phyloP scores from a whole-genome alignment of 2,329 filamentous ascomycete species.

The Didymosphaeria variabile region DNA sequence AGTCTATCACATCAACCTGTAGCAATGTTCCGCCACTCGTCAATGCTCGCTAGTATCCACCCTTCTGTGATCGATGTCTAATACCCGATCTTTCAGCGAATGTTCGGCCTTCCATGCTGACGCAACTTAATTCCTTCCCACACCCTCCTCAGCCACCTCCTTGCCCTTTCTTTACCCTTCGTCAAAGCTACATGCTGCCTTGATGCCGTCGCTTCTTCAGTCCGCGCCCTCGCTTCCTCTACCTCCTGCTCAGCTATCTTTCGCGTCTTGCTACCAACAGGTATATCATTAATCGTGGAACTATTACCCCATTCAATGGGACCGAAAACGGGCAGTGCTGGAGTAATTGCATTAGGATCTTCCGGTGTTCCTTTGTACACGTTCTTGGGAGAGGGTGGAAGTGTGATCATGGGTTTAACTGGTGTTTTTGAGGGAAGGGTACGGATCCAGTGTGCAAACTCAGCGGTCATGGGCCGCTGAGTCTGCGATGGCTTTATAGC shows the following conservation, averaged over 20 bases:
- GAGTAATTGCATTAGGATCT: neutral
- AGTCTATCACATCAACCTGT: neutral
- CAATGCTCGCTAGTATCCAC: neutral
- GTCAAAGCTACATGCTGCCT: conserved; percentile 1
- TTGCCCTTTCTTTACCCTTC: neutral
- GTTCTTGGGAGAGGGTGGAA: neutral
- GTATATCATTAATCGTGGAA: neutral
- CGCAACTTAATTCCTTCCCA: neutral
- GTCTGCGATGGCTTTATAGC: neutral
- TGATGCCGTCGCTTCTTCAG: neutral
- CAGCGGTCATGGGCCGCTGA: too few relatives aligned
- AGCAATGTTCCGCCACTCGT: neutral
- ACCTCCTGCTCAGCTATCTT: neutral
- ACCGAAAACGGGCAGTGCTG: neutral
- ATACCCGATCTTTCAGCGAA: neutral
- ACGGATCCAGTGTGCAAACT: neutral
- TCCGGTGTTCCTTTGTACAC: neutral
- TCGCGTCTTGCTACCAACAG: neutral
- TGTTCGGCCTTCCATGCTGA: neutral
- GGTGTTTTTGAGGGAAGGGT: neutral
- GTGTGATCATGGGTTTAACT: neutral
- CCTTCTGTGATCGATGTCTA: neutral
- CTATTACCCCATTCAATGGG: neutral
- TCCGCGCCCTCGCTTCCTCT: neutral
- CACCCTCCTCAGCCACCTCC: neutral